Evolutionary conservation across 306 rosid species (phyloP).

Genomic region (Cotoneaster glaucophyllus): DNA sequence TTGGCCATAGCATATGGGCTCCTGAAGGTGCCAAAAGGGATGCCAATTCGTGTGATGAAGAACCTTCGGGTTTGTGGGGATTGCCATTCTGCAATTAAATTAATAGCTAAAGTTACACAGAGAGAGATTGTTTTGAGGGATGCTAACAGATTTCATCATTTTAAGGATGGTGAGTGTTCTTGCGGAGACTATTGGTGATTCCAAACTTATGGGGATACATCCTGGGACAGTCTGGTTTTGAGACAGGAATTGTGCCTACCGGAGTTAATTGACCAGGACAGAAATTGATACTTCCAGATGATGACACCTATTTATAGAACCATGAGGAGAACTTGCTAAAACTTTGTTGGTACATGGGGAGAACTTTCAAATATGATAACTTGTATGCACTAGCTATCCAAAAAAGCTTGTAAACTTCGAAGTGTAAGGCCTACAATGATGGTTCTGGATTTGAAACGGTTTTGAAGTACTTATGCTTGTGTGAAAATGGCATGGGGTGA

Average conservation of each 20-base stretch:
- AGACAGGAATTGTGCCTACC: neutral
- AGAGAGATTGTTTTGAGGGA: constrained; percentile 23
- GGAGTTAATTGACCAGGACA: neutral
- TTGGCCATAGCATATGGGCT: constrained; percentile 26
- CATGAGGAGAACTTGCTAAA: neutral
- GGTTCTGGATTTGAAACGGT: neutral
- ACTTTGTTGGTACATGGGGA: neutral
- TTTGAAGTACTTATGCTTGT: neutral
- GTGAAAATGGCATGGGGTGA: neutral
- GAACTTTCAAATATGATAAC: neutral
- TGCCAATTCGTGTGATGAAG: constrained; percentile 18
- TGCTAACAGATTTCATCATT: constrained; percentile 26
- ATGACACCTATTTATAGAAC: neutral
- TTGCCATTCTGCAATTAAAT: constrained; percentile 23
- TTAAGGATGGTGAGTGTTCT: constrained; percentile 25
- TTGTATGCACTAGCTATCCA: neutral
- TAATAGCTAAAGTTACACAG: constrained; percentile 13
- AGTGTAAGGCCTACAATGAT: neutral
- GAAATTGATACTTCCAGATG: neutral
- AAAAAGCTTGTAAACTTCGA: neutral
- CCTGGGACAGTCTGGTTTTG: neutral
- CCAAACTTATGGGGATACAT: neutral
- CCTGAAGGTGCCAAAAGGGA: neutral
- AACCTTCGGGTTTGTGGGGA: constrained; percentile 31
- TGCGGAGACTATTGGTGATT: constrained; percentile 26